phyloP scores from a whole-genome alignment of 2,329 filamentous ascomycete genomes.

The Arthrinium puccinioides region DNA sequence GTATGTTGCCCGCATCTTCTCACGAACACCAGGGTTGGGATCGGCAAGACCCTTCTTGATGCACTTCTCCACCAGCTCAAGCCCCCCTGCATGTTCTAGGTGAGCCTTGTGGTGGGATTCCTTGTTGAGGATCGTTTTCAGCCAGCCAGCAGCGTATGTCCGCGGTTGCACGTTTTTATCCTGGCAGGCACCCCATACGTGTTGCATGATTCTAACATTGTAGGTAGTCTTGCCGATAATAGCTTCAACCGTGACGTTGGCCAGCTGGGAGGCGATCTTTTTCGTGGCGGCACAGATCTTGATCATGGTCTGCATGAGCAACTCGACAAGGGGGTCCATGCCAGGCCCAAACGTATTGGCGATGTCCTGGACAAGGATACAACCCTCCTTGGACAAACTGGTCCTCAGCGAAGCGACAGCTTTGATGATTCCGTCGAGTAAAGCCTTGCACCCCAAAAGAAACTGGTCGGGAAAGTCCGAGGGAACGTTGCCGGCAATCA shows the following conservation, averaged over 20 bases:
- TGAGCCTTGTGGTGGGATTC: constrained; percentile 72
- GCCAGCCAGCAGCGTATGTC: constrained; percentile 71
- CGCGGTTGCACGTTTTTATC: constrained; percentile 92
- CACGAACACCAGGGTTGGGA: constrained; percentile 82
- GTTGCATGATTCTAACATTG: constrained; percentile 73
- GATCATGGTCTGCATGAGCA: constrained; percentile 81
- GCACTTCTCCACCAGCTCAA: constrained; percentile 80
- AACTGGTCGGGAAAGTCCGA: constrained; percentile 69
- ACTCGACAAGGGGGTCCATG: constrained; percentile 83
- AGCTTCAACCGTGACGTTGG: constrained; percentile 71
- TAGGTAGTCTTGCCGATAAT: constrained; percentile 77
- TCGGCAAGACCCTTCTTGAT: constrained; percentile 85
- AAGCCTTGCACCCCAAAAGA: constrained; percentile 59
- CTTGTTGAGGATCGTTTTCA: constrained; percentile 73
- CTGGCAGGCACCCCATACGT: constrained; percentile 72
- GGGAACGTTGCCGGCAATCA: constrained; percentile 78
- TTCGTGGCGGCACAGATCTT: constrained; percentile 88
- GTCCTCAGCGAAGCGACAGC: constrained; percentile 76
- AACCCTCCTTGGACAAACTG: constrained; percentile 82
- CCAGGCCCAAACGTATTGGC: constrained; percentile 67
- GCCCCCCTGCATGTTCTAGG: constrained; percentile 75
- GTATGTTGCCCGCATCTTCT: constrained; percentile 77
- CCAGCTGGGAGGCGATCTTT: constrained; percentile 82
- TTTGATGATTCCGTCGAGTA: constrained; percentile 87
- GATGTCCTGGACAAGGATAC: constrained; percentile 76